Percentiles rank a stretch among this genome's conserved stretches.
Evolutionary conservation across 768 basidiomycete species (phyloP).

Genomic region (Hydnum rufescens): DNA sequence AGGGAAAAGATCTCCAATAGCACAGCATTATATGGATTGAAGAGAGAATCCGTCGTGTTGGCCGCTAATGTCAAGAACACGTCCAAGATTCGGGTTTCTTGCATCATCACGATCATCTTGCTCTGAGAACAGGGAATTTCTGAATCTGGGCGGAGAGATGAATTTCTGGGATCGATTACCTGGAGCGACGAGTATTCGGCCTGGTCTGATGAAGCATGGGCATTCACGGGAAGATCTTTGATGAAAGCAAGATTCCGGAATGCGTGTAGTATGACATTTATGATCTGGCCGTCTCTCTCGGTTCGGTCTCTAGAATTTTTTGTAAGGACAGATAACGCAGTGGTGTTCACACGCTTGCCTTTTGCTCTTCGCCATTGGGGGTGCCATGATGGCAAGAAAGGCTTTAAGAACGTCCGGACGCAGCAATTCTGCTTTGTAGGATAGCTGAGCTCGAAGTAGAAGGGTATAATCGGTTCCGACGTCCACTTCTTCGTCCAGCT

Average conservation of each 20-base stretch:
- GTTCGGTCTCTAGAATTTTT: conserved; percentile 40
- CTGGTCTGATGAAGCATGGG: conserved; percentile 52
- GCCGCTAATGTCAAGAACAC: conserved; percentile 73
- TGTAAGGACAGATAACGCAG: background rate
- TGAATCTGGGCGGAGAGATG: background rate
- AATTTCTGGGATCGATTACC: conserved; percentile 14
- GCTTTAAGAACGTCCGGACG: conserved; percentile 48
- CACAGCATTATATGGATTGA: conserved; percentile 73
- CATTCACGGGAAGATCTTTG: conserved; percentile 60
- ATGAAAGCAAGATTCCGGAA: conserved; percentile 90
- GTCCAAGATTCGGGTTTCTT: conserved; percentile 51
- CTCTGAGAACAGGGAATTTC: conserved; percentile 20
- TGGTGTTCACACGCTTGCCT: conserved; percentile 16
- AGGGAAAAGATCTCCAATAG: conserved; percentile 88
- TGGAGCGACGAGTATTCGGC: conserved; percentile 64
- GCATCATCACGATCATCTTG: conserved; percentile 47
- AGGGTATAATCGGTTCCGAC: conserved; percentile 77
- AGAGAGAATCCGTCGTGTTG: conserved; percentile 58
- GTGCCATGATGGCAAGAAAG: conserved; percentile 53
- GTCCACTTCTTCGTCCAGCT: conserved; percentile 49
- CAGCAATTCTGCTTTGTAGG: conserved; percentile 73
- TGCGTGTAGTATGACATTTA: conserved; percentile 74
- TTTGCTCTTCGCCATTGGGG: conserved; percentile 48
- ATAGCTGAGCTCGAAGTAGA: conserved; percentile 55
- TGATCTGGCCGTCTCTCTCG: conserved; percentile 66